A percentile compares a stretch with the other conserved stretches of the same genome.
Conservation (phyloP, 805 yeast genomes). For the Cyberlindnera mississippiensis region DNA sequence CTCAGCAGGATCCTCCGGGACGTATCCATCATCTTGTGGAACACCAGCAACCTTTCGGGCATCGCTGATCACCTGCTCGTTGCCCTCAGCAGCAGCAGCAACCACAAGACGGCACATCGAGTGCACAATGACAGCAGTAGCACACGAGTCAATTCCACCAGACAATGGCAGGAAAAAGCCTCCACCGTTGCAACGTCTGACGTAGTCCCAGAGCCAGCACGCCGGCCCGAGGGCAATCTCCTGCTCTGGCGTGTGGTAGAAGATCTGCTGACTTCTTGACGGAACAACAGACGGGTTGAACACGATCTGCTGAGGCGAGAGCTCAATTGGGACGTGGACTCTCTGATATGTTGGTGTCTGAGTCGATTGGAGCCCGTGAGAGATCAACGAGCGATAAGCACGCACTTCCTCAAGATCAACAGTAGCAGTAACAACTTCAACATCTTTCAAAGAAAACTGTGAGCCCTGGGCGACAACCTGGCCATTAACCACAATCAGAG, state of each 20-base stretch:
- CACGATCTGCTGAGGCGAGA: conserved; percentile 55
- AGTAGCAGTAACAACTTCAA: conserved; percentile 94
- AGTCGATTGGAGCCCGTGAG: conserved; percentile 41
- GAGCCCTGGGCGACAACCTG: conserved; percentile 87
- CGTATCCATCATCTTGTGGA: conserved; percentile 44
- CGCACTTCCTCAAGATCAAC: conserved; percentile 91
- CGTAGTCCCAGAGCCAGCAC: conserved; percentile 98
- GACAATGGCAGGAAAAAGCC: conserved; percentile 92
- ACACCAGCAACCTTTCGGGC: conserved; percentile 63
- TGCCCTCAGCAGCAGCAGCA: conserved; percentile 61
- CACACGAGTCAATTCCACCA: conserved; percentile 98
- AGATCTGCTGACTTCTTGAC: conserved; percentile 44
- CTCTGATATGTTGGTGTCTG: conserved; percentile 37
- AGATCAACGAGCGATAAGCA: conserved; percentile 67
- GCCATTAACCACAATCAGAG: conserved; percentile 90
- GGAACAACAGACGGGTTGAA: conserved; percentile 65
- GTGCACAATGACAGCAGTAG: conserved; percentile 90
- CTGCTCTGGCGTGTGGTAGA: conserved; percentile 83
- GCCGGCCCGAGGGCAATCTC: conserved; percentile 99
- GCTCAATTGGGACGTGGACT: conserved; percentile 57
- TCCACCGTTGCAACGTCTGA: conserved; percentile 83
- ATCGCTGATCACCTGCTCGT: conserved; percentile 73
- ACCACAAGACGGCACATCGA: conserved; percentile 90
- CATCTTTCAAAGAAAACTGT: conserved; percentile 86
- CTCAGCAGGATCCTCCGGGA: conserved; percentile 72